Evolutionary conservation across 352 stramenopile species (phyloP), one percentile per base, ranked within the genome.

Genomic region (Globisporangium camurandrum): DNA sequence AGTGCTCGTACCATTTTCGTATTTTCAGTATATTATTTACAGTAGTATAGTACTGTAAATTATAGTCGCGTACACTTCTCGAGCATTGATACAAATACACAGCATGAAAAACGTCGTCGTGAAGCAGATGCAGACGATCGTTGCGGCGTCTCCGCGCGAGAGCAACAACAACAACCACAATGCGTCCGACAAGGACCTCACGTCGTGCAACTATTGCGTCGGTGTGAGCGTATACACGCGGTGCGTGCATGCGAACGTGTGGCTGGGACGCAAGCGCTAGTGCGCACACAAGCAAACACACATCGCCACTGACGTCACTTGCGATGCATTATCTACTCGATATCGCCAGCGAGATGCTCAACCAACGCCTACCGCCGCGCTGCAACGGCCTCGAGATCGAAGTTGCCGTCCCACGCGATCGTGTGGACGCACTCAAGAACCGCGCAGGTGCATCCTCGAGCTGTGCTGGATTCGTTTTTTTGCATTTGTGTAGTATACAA

Each of bases 161-260:
- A 41, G 26, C 20, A 23, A 4, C 41, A 26, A 12, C 28, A 31
- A 24, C 20, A 24, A 53, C 27, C 23, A 17, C 28, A 40, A 6
- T 11, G 23, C 26, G 2, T n/a, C 17, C 2, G 38, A 39, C 11
- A 41, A 46, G 20, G 34, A 49, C 45, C 4, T 51, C 26, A 56
- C 56, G 0, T 49, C 60, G 1, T 86, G 75, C 66, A 75, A 36
- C 43, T 75, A 77, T 55, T 87, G 75, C 49, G 37, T 87, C 7
- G 75, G 75, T 40, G 46, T 87, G 31, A 80, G 70, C 38, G 65
- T 87, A 9, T 87, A 87, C 69, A 87, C 66, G 51, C 81, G 68
- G 75, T 87, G 57, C 43, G 65, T 33, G 20, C 40, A 12, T 20
- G 30, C 14, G 22, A 1, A 17, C 12, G 26, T 45, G 5, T 27